Evolutionary conservation across 768 basidiomycete species (phyloP).

Genomic region (Lenzites betulinus): DNA sequence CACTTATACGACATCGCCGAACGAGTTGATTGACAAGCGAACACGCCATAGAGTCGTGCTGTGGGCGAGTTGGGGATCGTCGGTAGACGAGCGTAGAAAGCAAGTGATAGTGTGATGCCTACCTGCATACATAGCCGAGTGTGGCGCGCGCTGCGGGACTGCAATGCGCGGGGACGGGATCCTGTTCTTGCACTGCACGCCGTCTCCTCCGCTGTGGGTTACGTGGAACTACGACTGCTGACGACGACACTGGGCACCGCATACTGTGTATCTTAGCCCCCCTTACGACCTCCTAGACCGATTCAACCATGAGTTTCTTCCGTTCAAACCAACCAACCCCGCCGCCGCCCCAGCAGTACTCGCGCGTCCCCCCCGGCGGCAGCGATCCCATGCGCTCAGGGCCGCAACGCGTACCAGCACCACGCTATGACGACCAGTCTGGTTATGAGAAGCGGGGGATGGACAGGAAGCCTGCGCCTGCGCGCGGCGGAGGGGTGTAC

Average conservation of each 20-base stretch:
- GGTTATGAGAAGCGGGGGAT: slow-evolving; percentile 33
- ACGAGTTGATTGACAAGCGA: too few species aligned
- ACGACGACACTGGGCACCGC: not conserved
- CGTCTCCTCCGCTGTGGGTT: not conserved
- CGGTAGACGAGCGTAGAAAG: too few species aligned
- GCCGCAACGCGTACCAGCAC: slow-evolving; percentile 27
- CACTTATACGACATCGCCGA: too few species aligned
- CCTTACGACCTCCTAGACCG: not conserved
- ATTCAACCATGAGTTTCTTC: slow-evolving; percentile 26
- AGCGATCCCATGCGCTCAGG: slow-evolving; percentile 17
- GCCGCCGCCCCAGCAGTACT: slow-evolving; percentile 44
- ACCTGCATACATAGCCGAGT: not conserved
- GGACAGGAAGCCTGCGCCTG: slow-evolving; percentile 25
- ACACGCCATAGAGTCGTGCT: too few species aligned
- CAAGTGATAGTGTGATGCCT: too few species aligned
- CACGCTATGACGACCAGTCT: slow-evolving; percentile 32
- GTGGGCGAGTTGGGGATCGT: too few species aligned
- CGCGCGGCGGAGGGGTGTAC: slow-evolving; percentile 26
- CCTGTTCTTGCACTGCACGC: not conserved
- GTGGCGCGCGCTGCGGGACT: not conserved
- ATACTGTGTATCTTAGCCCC: not conserved
- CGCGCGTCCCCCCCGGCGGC: slow-evolving; percentile 42
- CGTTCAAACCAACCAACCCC: slow-evolving; percentile 17
- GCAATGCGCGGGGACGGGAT: not conserved
- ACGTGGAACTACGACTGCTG: not conserved